Evolutionary conservation across 306 rosid genomes (phyloP).

Genomic region (Erythrophleum fordii): DNA sequence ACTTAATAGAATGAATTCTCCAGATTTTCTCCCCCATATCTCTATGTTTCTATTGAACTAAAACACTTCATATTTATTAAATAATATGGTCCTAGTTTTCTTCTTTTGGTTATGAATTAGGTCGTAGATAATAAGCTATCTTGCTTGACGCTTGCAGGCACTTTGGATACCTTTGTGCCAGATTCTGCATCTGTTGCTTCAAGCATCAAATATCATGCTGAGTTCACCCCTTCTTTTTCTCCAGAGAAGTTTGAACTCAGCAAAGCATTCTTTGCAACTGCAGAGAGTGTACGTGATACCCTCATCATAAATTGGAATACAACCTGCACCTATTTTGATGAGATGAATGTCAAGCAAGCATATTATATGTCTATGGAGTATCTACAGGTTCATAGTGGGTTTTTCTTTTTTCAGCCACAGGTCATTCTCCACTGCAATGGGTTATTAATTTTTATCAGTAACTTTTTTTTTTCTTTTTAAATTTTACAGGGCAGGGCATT

Average conservation of each 20-base stretch:
- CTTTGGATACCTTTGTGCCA: slow-evolving; percentile 49
- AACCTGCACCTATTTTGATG: slow-evolving; percentile 67
- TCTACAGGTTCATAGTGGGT: slow-evolving; percentile 74
- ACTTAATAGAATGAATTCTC: not conserved
- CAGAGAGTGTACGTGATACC: slow-evolving; percentile 82
- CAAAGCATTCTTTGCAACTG: slow-evolving; percentile 86
- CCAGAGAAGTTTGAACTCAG: slow-evolving; percentile 71
- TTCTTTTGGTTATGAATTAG: not conserved
- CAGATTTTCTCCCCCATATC: not conserved
- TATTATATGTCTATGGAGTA: slow-evolving; percentile 96
- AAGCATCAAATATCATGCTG: slow-evolving; percentile 89
- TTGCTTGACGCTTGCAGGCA: slow-evolving; percentile 39
- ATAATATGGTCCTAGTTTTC: not conserved
- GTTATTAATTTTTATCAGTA: not conserved
- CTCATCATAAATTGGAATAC: slow-evolving; percentile 91
- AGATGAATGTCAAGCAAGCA: slow-evolving; percentile 80
- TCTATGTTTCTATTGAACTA: not conserved
- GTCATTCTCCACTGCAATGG: slow-evolving; percentile 19
- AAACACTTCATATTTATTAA: not conserved
- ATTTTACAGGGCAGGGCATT: slow-evolving; percentile 84
- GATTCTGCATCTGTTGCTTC: slow-evolving; percentile 77
- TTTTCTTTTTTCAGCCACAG: slow-evolving; percentile 26
- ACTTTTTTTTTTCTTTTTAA: slow-evolving; percentile 16
- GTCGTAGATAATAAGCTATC: slow-evolving; percentile 2
- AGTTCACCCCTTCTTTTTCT: slow-evolving; percentile 83